Conservation (phyloP, 768 basidiomycete genomes). For the Termitomyces sp. region DNA sequence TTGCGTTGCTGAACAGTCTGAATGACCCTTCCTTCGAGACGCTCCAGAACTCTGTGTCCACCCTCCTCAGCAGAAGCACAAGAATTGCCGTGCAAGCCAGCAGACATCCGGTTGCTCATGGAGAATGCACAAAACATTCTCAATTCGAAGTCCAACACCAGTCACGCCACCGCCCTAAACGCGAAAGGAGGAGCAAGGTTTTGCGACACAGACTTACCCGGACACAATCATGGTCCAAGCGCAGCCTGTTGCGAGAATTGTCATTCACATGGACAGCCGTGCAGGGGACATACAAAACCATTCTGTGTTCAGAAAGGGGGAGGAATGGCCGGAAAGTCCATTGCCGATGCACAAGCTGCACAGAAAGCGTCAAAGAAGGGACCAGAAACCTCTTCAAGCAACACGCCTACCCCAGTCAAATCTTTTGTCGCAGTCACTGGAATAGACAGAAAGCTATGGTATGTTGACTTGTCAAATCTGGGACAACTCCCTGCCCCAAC, state of each 20-base stretch:
- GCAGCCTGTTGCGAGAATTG: slow-evolving; percentile 13
- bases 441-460: background rate
- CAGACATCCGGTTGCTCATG: no score
- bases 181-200: no score
- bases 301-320: no score
- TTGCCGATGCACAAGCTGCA: no score
- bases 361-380: background rate
- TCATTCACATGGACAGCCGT: background rate
- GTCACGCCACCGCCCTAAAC: background rate
- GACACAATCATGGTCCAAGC: background rate
- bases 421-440: background rate
- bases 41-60: no score
- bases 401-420: background rate
- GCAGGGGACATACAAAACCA: slow-evolving; percentile 9
- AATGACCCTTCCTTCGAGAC: background rate
- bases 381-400: background rate
- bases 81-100: no score
- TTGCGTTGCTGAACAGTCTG: slow-evolving; percentile 1
- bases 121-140: slow-evolving; percentile 3
- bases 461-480: background rate
- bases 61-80: background rate
- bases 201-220: no score
- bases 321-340: no score
- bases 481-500: background rate
- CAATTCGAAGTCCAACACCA: background rate